These are phyloP conservation scores for Sugiyamaella americana DNA, from an alignment of 805 yeast genomes.

Conservation along the genomic window DNA sequence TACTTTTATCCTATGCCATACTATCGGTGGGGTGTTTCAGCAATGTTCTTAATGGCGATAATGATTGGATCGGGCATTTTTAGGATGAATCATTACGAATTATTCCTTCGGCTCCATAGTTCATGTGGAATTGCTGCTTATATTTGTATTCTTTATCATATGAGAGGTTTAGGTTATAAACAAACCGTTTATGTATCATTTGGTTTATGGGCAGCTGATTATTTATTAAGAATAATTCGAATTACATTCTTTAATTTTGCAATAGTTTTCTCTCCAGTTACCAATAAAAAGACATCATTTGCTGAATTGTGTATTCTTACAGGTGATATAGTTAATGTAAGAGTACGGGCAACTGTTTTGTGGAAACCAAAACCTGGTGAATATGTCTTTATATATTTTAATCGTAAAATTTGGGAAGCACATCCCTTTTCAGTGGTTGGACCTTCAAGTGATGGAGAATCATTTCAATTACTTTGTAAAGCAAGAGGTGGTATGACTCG, in stretches of 20 bases:
- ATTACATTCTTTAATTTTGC: slow-evolving; percentile 34
- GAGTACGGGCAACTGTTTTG: slow-evolving; percentile 45
- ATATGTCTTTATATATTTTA: slow-evolving; percentile 52
- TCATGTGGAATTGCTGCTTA: slow-evolving; percentile 49
- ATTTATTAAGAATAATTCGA: slow-evolving; percentile 50
- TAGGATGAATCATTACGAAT: slow-evolving; percentile 51
- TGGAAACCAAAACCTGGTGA: slow-evolving; percentile 60
- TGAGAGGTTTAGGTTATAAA: slow-evolving; percentile 45
- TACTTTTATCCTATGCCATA: slow-evolving; percentile 33
- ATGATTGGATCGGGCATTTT: slow-evolving; percentile 42
- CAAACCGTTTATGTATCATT: slow-evolving; percentile 49
- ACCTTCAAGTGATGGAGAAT: slow-evolving; percentile 34
- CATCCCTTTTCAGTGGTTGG: slow-evolving; percentile 60
- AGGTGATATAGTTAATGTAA: slow-evolving; percentile 44
- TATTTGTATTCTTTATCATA: slow-evolving; percentile 54
- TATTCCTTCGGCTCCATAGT: slow-evolving; percentile 52
- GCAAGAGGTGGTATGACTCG: slow-evolving; percentile 51
- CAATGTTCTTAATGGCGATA: slow-evolving; percentile 30
- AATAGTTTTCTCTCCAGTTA: slow-evolving; percentile 33
- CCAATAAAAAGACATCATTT: slow-evolving; percentile 27
- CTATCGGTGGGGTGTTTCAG: slow-evolving; percentile 33
- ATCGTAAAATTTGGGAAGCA: slow-evolving; percentile 53
- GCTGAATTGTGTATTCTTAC: slow-evolving; percentile 40
- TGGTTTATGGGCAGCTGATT: slow-evolving; percentile 63
- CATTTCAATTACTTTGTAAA: slow-evolving; percentile 44